These are phyloP conservation scores for Thermochaetoides dissita DNA, from an alignment of 2,329 filamentous ascomycete species.

Conservation along the genomic window DNA sequence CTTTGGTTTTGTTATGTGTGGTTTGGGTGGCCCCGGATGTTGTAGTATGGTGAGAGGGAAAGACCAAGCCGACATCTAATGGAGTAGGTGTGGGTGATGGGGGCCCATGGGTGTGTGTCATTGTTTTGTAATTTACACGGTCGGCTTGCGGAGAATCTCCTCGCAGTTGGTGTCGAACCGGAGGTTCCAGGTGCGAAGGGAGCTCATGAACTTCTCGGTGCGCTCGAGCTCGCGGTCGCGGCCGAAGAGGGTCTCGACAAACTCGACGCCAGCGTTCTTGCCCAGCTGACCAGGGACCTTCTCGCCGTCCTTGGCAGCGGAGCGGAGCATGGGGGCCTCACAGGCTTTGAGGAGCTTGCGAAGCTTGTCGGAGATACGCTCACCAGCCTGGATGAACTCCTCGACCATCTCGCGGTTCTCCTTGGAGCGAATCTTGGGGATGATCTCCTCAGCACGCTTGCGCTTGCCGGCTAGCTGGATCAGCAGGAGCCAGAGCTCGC, in stretches of 20 bases:
- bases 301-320: slow-evolving; percentile 56
- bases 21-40: not conserved
- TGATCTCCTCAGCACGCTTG: slow-evolving; percentile 72
- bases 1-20: slow-evolving; percentile 6
- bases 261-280: slow-evolving; percentile 84
- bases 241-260: slow-evolving; percentile 91
- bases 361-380: slow-evolving; percentile 74
- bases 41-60: not conserved
- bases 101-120: not conserved
- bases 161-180: slow-evolving; percentile 95
- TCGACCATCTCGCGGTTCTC: slow-evolving; percentile 71
- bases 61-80: slow-evolving; percentile 3
- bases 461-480: slow-evolving; percentile 91
- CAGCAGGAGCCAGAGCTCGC: slow-evolving; percentile 86
- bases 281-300: slow-evolving; percentile 50
- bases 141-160: slow-evolving; percentile 58
- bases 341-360: slow-evolving; percentile 78
- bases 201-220: slow-evolving; percentile 87
- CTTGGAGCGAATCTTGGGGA: slow-evolving; percentile 54
- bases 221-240: slow-evolving; percentile 77
- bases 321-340: slow-evolving; percentile 75
- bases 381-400: slow-evolving; percentile 80
- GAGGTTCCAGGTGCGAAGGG: slow-evolving; percentile 76
- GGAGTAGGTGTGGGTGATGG: not conserved
- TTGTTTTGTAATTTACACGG: slow-evolving; percentile 26